These are phyloP conservation scores for Triadica sebifera DNA, from an alignment of 345 rosid genomes.

Conservation along the genomic window DNA sequence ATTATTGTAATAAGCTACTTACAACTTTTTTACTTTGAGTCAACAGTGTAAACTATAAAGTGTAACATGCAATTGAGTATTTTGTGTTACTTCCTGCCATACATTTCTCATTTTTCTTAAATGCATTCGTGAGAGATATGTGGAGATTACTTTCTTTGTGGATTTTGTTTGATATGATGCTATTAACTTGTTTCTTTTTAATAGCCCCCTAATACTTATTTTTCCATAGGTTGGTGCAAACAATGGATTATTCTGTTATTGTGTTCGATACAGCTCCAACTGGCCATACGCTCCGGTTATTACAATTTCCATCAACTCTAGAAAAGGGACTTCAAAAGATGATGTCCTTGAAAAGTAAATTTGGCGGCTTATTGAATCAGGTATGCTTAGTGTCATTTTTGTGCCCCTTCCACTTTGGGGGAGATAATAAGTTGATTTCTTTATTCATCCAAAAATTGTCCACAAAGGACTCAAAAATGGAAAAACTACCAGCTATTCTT, in stretches of 20 bases:
- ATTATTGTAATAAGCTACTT: neutral
- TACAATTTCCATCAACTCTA: conserved; percentile 91
- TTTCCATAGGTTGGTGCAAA: conserved; percentile 81
- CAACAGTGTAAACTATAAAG: neutral
- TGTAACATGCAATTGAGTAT: neutral
- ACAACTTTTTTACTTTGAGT: neutral
- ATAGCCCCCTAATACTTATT: conserved; percentile 4
- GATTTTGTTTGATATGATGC: neutral
- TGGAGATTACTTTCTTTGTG: neutral
- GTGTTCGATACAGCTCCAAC: conserved; percentile 99
- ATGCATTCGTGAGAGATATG: neutral
- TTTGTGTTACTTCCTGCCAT: neutral
- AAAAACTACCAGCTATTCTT: neutral
- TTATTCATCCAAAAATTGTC: neutral
- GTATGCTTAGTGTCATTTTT: conserved; percentile 32
- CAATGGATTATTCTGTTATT: conserved; percentile 93
- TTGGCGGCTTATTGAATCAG: conserved; percentile 96
- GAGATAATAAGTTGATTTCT: neutral
- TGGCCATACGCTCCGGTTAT: conserved; percentile 89
- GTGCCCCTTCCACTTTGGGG: neutral
- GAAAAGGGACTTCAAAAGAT: conserved; percentile 93
- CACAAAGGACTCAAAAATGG: neutral
- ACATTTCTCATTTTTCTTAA: neutral
- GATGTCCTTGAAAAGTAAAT: conserved; percentile 84
- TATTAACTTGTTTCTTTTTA: neutral